Conservation (phyloP, 2,329 filamentous ascomycete species). For the Talaromyces sp. region DNA sequence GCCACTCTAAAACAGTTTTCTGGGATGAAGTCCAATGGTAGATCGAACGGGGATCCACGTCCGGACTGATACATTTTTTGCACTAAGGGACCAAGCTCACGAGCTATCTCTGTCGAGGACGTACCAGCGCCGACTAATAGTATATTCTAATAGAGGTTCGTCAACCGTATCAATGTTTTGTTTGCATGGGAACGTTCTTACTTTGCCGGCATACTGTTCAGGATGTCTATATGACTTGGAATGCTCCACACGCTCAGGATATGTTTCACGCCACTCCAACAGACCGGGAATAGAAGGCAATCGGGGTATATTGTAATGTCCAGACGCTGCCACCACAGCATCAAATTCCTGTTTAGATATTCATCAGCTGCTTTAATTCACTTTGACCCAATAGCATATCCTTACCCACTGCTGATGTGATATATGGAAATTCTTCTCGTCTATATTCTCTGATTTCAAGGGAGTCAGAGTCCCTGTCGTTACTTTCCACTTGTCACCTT, state of each 20-base stretch:
- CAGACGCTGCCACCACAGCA: slow-evolving; percentile 49
- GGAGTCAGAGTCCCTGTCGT: background rate
- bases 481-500: background rate
- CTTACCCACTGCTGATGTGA: background rate
- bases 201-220: slow-evolving; percentile 49
- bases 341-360: slow-evolving; percentile 35
- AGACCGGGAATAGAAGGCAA: slow-evolving; percentile 48
- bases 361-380: background rate
- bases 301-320: slow-evolving; percentile 50
- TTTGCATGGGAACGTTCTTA: slow-evolving; percentile 35
- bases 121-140: slow-evolving; percentile 54
- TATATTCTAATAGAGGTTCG: slow-evolving; percentile 41
- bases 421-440: background rate
- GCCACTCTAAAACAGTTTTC: slow-evolving; percentile 49
- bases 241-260: slow-evolving; percentile 44
- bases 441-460: background rate
- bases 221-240: slow-evolving; percentile 50
- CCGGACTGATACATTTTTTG: slow-evolving; percentile 51
- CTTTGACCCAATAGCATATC: too few relatives aligned
- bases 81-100: slow-evolving; percentile 45
- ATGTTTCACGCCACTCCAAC: slow-evolving; percentile 42
- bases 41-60: slow-evolving; percentile 56
- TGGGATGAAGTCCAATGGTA: slow-evolving; percentile 52
- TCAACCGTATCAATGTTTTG: slow-evolving; percentile 16
- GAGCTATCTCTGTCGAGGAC: slow-evolving; percentile 52